Evolutionary conservation across 2,329 filamentous ascomycete genomes (phyloP), one percentile per base, ranked within the genome.

Genomic region (Aspergillus luchuensis): DNA sequence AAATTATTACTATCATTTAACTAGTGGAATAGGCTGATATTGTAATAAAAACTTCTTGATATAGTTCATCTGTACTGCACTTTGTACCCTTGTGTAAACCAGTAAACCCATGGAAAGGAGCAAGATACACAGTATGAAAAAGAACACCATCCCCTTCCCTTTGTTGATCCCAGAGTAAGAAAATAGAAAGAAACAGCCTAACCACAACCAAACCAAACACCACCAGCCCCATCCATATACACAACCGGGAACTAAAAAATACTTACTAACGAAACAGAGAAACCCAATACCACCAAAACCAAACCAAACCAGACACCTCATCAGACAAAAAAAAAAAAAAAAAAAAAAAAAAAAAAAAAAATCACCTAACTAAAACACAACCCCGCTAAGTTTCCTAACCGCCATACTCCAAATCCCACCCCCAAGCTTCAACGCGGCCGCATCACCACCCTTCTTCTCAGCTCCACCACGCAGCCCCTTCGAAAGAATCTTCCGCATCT

Each of bases 351-450:
- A 19, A 19, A 21, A 3, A 28, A 3, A 36, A 36, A 36, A 13
- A 23, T 11, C 33, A 36, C 30, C 23, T 50, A 45, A 56, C 65
- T 62, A 75, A 62, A 78, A 78, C 13, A 74, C 72, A 56, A 68
- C 74, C 30, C 69, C 69, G 7, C 71, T 74, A 60, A 78, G 71
- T 50, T 64, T 68, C 41, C 68, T 71, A 30, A 78, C 75, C 6
- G 77, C 76, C 61, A 72, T 73, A 30, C 74, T 73, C 77, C 77
- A 79, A 45, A 76, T 59, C 1, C 77, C 77, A 43, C 70, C 69
- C 13, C 77, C 77, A 48, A 79, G 68, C 48, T 69, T 63, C 4
- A 65, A 13, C 19, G 61, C 66, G 2, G 66, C 58, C 28, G 65
- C 33, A 36, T 36, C 33, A 13, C 11, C 33, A 36, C 33, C 33